Evolutionary conservation across 148 eudicot genomes (phyloP).

Genomic region (Amaranthus hypochondriacus): DNA sequence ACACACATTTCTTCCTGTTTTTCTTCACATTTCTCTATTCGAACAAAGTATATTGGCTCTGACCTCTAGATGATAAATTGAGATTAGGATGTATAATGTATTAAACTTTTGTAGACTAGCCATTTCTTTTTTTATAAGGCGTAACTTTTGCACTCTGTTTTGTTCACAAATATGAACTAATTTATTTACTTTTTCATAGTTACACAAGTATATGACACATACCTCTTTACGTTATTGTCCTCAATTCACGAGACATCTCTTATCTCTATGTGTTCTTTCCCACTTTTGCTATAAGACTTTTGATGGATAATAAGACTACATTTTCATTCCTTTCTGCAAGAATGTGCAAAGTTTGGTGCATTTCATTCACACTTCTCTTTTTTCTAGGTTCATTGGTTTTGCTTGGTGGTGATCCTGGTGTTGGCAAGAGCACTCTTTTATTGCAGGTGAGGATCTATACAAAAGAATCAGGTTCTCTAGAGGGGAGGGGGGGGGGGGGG

Average conservation of each 20-base stretch:
- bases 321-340: background rate
- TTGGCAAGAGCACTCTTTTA: constrained; percentile 91
- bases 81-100: background rate
- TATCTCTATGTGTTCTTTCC: background rate
- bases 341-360: background rate
- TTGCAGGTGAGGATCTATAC: constrained; percentile 54
- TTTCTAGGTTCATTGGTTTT: constrained; percentile 74
- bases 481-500: background rate
- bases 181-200: background rate
- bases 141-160: background rate
- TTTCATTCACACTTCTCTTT: constrained; percentile 6
- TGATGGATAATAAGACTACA: background rate
- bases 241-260: background rate
- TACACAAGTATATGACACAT: constrained; percentile 1
- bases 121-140: background rate
- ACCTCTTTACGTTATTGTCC: background rate
- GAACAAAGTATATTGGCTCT: too few relatives aligned
- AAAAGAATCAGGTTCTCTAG: background rate
- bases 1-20: too few relatives aligned
- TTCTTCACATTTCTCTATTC: too few relatives aligned
- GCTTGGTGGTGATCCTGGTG: constrained; percentile 99
- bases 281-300: background rate
- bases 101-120: too few relatives aligned
- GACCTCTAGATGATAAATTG: constrained; percentile 3
- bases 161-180: background rate